These are phyloP conservation scores for Pholiota adiposa DNA, from an alignment of 1,284 basidiomycete species.

Conservation along the genomic window DNA sequence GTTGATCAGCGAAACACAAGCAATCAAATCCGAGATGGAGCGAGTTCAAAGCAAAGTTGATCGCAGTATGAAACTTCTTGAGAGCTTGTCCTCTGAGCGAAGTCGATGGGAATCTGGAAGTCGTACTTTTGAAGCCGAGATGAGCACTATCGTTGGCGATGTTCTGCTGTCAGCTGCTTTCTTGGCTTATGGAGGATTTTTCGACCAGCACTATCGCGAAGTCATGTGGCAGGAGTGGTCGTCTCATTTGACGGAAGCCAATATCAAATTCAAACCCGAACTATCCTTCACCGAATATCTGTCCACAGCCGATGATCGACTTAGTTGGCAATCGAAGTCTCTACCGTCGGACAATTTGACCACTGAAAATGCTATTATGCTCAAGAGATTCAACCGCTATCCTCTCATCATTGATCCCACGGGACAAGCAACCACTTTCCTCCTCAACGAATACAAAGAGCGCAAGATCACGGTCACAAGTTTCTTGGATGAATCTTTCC, in stretches of 20 bases:
- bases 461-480: constrained; percentile 98
- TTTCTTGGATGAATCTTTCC: constrained; percentile 98
- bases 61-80: constrained; percentile 93
- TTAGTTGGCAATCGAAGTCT: constrained; percentile 95
- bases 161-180: constrained; percentile 96
- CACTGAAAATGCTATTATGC: constrained; percentile 98
- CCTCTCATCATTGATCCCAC: constrained; percentile 99
- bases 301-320: constrained; percentile 95
- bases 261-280: constrained; percentile 91
- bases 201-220: constrained; percentile 98
- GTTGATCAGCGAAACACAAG: constrained; percentile 96
- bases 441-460: constrained; percentile 94
- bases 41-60: constrained; percentile 97
- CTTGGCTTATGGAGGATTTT: constrained; percentile 97
- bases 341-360: constrained; percentile 95
- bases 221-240: constrained; percentile 98
- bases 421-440: constrained; percentile 95
- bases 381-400: constrained; percentile 97
- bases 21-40: constrained; percentile 98
- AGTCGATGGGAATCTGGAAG: constrained; percentile 95
- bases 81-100: constrained; percentile 95
- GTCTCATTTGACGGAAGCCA: constrained; percentile 86
- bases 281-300: constrained; percentile 95
- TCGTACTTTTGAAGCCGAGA: constrained; percentile 95
- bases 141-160: constrained; percentile 99